Percentiles rank a stretch among this genome's conserved stretches.
phyloP scores from a whole-genome alignment of 371 early-diverging fungal species.

The Capniomyces stellatus region DNA sequence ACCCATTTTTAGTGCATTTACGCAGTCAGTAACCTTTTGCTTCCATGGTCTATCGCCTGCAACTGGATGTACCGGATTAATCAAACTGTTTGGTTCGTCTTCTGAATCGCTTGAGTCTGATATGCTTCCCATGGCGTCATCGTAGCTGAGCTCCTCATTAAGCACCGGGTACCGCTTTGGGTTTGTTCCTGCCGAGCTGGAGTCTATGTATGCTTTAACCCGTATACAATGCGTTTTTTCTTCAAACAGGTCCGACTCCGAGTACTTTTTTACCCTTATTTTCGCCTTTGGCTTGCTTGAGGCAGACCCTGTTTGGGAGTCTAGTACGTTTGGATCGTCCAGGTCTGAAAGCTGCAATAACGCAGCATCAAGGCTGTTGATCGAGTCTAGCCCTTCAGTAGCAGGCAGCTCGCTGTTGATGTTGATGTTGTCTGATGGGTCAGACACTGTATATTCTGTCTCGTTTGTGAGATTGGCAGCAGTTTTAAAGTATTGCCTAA shows the following conservation, averaged over 20 bases:
- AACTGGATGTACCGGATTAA: no score
- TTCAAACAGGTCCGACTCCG: background rate
- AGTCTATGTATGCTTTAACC: background rate
- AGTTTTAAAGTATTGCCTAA: conserved; percentile 15
- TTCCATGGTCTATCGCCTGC: background rate
- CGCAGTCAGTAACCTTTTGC: background rate
- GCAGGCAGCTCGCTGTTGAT: no score
- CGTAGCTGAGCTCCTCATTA: background rate
- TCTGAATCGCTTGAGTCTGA: background rate
- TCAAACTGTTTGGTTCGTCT: background rate
- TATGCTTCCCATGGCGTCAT: background rate
- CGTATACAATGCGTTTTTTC: background rate
- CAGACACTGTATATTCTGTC: no score
- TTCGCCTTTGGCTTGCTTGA: no score
- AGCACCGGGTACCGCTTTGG: background rate
- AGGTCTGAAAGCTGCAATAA: no score
- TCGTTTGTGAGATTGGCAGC: background rate
- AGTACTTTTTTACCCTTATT: background rate
- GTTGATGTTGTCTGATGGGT: no score
- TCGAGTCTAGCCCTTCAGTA: no score
- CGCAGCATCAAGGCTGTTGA: no score
- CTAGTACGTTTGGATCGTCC: no score
- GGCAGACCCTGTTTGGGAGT: no score
- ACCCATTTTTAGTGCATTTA: background rate
- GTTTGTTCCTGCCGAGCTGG: background rate